phyloP scores from a whole-genome alignment of 2,329 filamentous ascomycete species.

The Calycina herbarum region DNA sequence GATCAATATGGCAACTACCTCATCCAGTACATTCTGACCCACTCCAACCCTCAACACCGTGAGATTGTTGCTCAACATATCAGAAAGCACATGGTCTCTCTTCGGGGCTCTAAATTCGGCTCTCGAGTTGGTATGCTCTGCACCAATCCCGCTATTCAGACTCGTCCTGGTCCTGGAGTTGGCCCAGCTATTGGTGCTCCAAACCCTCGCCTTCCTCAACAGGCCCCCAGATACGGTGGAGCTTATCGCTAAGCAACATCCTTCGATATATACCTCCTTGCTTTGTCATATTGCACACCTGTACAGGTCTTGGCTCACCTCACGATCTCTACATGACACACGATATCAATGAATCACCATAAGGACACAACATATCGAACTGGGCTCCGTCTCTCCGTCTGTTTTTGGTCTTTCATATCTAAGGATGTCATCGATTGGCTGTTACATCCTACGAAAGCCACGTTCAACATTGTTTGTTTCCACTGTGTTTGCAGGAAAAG shows the following conservation, averaged over 20 bases:
- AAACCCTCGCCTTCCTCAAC: slow-evolving; percentile 53
- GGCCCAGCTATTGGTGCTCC: slow-evolving; percentile 60
- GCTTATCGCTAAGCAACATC: slow-evolving; percentile 53
- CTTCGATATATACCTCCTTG: slow-evolving; percentile 24
- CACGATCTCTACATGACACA: slow-evolving; percentile 36
- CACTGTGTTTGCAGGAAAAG: slow-evolving; percentile 23
- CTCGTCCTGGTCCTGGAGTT: slow-evolving; percentile 81
- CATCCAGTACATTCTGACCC: slow-evolving; percentile 93
- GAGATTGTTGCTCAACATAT: slow-evolving; percentile 94
- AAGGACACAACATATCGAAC: slow-evolving; percentile 37
- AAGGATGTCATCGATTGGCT: slow-evolving; percentile 37
- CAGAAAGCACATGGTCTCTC: slow-evolving; percentile 98
- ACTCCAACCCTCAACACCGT: slow-evolving; percentile 82
- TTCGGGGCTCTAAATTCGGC: slow-evolving; percentile 96
- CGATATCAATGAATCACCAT: slow-evolving; percentile 34
- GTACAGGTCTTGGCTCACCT: slow-evolving; percentile 31
- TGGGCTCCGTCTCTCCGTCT: slow-evolving; percentile 32
- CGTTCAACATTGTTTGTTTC: slow-evolving; percentile 33
- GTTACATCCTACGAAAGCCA: slow-evolving; percentile 35
- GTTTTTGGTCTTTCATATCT: slow-evolving; percentile 39
- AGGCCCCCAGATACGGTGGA: slow-evolving; percentile 55
- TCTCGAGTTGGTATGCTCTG: slow-evolving; percentile 99
- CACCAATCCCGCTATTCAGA: slow-evolving; percentile 88
- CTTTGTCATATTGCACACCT: slow-evolving; percentile 32
- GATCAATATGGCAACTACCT: slow-evolving; percentile 99